Conservation (phyloP, 164 flowering plant genomes). For the Stephania yunnanensis region DNA sequence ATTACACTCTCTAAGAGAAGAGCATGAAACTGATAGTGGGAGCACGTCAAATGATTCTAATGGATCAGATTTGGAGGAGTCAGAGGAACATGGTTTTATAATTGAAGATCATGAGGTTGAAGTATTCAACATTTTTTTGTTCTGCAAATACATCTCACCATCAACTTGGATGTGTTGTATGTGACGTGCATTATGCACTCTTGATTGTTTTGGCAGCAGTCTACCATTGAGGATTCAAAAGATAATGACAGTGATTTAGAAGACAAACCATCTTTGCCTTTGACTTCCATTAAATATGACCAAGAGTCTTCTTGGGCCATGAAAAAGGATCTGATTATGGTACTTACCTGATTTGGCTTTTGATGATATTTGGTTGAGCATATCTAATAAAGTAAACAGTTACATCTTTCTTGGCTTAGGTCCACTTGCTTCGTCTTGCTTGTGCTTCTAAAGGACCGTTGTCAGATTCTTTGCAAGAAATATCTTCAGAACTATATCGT, state of each 20-base stretch:
- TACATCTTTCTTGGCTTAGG: conserved; percentile 32
- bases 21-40: conserved; percentile 45
- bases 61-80: conserved; percentile 25
- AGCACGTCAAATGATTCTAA: conserved; percentile 34
- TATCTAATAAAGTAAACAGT: neutral
- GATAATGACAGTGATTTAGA: conserved; percentile 32
- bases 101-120: conserved; percentile 20
- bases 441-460: conserved; percentile 75
- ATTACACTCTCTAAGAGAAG: conserved; percentile 63
- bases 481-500: conserved; percentile 58
- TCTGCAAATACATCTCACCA: no score
- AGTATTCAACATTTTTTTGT: conserved; percentile 9
- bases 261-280: conserved; percentile 32
- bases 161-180: no score
- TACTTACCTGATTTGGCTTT: conserved; percentile 23
- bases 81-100: conserved; percentile 19
- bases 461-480: conserved; percentile 56
- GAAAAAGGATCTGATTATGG: conserved; percentile 74
- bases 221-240: conserved; percentile 18
- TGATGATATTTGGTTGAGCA: neutral
- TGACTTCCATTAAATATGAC: conserved; percentile 28
- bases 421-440: conserved; percentile 91
- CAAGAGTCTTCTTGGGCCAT: conserved; percentile 32
- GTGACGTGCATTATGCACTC: neutral
- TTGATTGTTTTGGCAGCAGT: conserved; percentile 33